A percentile compares a stretch with the other conserved stretches of the same genome.
Conservation (phyloP, 768 basidiomycete species). For the Mycena epipterygia region DNA sequence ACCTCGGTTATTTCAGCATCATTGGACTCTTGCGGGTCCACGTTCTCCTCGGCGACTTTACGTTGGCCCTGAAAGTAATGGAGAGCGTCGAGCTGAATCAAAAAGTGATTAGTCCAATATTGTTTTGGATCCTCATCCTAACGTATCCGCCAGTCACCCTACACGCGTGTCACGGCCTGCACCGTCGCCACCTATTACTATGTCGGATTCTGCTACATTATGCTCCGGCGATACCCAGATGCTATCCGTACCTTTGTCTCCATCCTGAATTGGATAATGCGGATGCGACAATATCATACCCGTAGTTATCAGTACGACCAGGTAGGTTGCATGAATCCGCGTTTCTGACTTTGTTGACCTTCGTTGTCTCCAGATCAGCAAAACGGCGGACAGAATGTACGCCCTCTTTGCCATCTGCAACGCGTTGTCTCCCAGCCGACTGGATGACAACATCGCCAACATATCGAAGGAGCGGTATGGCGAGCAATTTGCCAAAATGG, state of each 20-base stretch:
- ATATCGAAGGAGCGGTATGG: slow-evolving; percentile 93
- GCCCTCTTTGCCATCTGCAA: slow-evolving; percentile 95
- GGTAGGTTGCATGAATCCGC: slow-evolving; percentile 54
- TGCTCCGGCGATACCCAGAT: slow-evolving; percentile 94
- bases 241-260: slow-evolving; percentile 95
- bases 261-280: slow-evolving; percentile 94
- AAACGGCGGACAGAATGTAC: slow-evolving; percentile 98
- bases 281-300: slow-evolving; percentile 97
- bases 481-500: slow-evolving; percentile 92
- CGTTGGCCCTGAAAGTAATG: slow-evolving; percentile 94
- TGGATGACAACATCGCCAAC: slow-evolving; percentile 96
- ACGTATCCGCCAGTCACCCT: slow-evolving; percentile 70
- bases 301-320: slow-evolving; percentile 97
- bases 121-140: slow-evolving; percentile 11
- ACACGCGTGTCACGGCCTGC: slow-evolving; percentile 95
- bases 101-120: slow-evolving; percentile 62
- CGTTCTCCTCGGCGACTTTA: slow-evolving; percentile 95
- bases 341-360: slow-evolving; percentile 3
- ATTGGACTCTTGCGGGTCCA: slow-evolving; percentile 97
- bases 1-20: slow-evolving; percentile 97
- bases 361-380: slow-evolving; percentile 87
- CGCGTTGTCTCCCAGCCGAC: slow-evolving; percentile 89
- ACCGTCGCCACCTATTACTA: slow-evolving; percentile 97
- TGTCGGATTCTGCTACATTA: slow-evolving; percentile 97
- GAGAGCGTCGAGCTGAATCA: slow-evolving; percentile 94